Evolutionary conservation across 495 filamentous ascomycete genomes (phyloP), one percentile per base, ranked within the genome.

Genomic region (Podospora pseudoanserina): DNA sequence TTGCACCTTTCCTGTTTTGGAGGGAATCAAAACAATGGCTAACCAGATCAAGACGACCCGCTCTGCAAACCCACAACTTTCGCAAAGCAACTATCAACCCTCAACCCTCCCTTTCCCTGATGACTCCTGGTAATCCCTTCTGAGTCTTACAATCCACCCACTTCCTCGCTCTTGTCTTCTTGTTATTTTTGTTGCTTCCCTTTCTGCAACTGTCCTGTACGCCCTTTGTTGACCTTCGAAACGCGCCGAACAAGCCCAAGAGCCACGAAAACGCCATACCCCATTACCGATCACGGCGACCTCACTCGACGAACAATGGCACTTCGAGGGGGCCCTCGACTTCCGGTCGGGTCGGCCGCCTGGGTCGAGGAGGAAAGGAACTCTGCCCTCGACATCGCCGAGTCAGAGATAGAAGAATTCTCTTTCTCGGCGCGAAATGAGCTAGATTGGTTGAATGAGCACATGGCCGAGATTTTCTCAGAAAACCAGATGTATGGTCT

Each of bases 381-480:
- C 23, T 80, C 82, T 64, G 82, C 84, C 3, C 65, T 81, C 61
- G 77, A 79, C 63, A 84, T 87, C 70, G 83, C 77, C n/a, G 73
- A 82, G 23, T 77, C 79, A 26, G 95, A 98, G 76, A 82, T 91
- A 62, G 93, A 97, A 69, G 93, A 96, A 77, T 93, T 97, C 74
- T 86, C 91, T 63, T 98, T 91, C 79, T 89, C 92, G 0, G 92
- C 90, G 68, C 88, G 90, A 56, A 93, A 96, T 79, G 94, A 98
- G 73, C 81, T 97, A 75, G 94, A 95, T 72, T 97, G 94, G 93
- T 79, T 97, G 72, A 97, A 97, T 73, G 94, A 97, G 79, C 94
- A 97, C 78, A 97, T 97, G 94, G 87, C 88, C 32, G 92, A 96
- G 70, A 92, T 97, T 67, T 96, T 98, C 76, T 91, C 87, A 71